phyloP scores from a whole-genome alignment of 1,284 basidiomycete genomes.

The Moniliophthora roreri region DNA sequence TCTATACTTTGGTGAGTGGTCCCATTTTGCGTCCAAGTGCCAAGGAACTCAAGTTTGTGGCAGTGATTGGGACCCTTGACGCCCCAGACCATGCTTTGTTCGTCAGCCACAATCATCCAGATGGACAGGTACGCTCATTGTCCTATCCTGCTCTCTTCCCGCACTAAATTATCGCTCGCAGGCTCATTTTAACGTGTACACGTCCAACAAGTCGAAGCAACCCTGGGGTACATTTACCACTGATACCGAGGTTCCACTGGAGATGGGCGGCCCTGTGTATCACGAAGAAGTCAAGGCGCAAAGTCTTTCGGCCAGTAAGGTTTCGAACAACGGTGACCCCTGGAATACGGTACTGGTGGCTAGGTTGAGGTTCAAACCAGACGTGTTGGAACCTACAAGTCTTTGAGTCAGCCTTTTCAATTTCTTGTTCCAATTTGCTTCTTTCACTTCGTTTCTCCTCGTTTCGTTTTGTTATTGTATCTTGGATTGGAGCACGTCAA shows the following conservation, averaged over 20 bases:
- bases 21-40: background rate
- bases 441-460: background rate
- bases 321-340: conserved; percentile 40
- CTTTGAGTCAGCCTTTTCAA: conserved; percentile 25
- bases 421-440: background rate
- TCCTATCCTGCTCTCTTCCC: background rate
- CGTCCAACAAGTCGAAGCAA: conserved; percentile 45
- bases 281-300: conserved; percentile 37
- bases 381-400: conserved; percentile 52
- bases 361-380: conserved; percentile 55
- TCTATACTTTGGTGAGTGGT: conserved; percentile 58
- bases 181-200: conserved; percentile 68
- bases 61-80: conserved; percentile 71
- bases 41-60: conserved; percentile 1
- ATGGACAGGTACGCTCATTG: conserved; percentile 50
- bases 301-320: conserved; percentile 46
- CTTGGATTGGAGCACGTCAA: no score
- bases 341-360: conserved; percentile 53
- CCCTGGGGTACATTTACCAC: conserved; percentile 71
- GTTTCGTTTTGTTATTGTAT: background rate
- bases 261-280: conserved; percentile 36
- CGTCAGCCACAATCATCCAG: conserved; percentile 67
- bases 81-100: conserved; percentile 68
- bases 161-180: conserved; percentile 20
- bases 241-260: conserved; percentile 41